Evolutionary conservation across 257 asterid genomes (phyloP).

Genomic region (Cynanchum wilfordii): DNA sequence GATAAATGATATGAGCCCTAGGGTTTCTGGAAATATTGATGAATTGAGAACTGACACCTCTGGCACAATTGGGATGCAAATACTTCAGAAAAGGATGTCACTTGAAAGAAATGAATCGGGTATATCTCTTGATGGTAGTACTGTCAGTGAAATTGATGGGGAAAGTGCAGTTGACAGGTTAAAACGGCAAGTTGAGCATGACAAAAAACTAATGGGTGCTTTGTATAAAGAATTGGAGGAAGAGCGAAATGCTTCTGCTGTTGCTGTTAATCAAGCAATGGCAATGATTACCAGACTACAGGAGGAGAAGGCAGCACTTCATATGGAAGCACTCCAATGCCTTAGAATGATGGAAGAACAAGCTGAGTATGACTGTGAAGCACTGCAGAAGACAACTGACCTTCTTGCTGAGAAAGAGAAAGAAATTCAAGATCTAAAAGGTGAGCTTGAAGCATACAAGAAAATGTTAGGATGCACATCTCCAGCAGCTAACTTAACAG

Average conservation of each 20-base stretch:
- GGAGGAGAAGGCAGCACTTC: constrained; percentile 77
- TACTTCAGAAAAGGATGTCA: constrained; percentile 60
- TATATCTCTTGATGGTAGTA: constrained; percentile 66
- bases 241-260: constrained; percentile 80
- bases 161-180: constrained; percentile 62
- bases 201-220: constrained; percentile 46
- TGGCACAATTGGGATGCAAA: constrained; percentile 40
- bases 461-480: constrained; percentile 31
- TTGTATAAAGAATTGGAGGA: constrained; percentile 81
- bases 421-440: constrained; percentile 44
- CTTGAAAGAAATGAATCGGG: constrained; percentile 83
- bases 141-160: constrained; percentile 73
- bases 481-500: constrained; percentile 16
- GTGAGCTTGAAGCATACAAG: constrained; percentile 43
- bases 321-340: constrained; percentile 83
- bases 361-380: constrained; percentile 76
- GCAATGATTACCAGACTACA: constrained; percentile 90
- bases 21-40: constrained; percentile 49
- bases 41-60: constrained; percentile 49
- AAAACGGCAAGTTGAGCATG: constrained; percentile 77
- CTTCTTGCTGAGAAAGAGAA: constrained; percentile 56
- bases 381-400: constrained; percentile 54
- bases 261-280: constrained; percentile 90
- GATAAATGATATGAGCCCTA: constrained; percentile 51
- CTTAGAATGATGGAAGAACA: constrained; percentile 86